Evolutionary conservation across 2,329 filamentous ascomycete genomes (phyloP).

Genomic region (Clonostachys rosea): DNA sequence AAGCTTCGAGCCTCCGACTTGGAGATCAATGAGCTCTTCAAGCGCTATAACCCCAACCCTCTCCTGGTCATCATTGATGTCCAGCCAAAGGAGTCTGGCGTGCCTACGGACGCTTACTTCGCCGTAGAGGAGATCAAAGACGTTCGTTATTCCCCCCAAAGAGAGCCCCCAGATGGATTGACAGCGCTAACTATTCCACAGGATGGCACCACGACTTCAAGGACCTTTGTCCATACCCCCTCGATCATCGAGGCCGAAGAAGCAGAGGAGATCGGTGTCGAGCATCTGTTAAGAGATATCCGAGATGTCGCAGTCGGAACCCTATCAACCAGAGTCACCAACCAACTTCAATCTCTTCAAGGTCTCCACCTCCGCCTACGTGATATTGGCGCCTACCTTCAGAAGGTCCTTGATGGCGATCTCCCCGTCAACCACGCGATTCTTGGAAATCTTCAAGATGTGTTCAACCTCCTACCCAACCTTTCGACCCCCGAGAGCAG

Average conservation of each 20-base stretch:
- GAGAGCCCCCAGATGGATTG: background rate
- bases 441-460: conserved; percentile 95
- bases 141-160: conserved; percentile 51
- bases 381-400: conserved; percentile 92
- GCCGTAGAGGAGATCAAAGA: conserved; percentile 99
- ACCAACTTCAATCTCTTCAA: conserved; percentile 95
- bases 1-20: conserved; percentile 95
- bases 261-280: conserved; percentile 97
- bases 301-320: conserved; percentile 97
- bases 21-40: conserved; percentile 99
- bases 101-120: conserved; percentile 98
- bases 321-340: conserved; percentile 92
- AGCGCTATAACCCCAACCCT: conserved; percentile 95
- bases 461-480: conserved; percentile 97
- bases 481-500: conserved; percentile 77
- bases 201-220: conserved; percentile 95
- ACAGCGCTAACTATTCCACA: conserved; percentile 25
- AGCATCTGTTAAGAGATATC: conserved; percentile 96
- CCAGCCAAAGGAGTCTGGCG: conserved; percentile 94
- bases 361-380: conserved; percentile 90
- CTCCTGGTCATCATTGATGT: conserved; percentile 97
- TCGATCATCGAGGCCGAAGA: conserved; percentile 99
- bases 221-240: conserved; percentile 97
- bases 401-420: conserved; percentile 90
- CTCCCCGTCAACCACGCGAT: conserved; percentile 97